phyloP scores from a whole-genome alignment of 352 stramenopile species.

The Blastocystis sp. region DNA sequence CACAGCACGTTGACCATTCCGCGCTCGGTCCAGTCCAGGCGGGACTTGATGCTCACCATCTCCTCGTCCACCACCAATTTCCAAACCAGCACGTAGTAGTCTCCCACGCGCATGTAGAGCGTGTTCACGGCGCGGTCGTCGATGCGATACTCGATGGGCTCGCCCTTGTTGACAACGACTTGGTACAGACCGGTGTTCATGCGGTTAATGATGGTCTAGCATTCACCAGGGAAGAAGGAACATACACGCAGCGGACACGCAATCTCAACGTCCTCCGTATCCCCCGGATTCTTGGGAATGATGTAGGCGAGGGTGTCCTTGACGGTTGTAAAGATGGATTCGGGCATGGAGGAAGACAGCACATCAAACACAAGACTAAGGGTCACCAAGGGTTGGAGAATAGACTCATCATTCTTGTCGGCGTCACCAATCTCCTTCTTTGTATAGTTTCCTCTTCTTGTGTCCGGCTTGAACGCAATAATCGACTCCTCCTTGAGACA shows the following conservation, averaged over 20 bases:
- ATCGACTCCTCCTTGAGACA: conserved; percentile 15
- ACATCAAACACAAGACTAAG: neutral
- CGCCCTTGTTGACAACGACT: conserved; percentile 17
- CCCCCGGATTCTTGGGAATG: neutral
- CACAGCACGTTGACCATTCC: neutral
- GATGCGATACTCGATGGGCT: neutral
- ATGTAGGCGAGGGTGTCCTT: neutral
- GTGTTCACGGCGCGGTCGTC: neutral
- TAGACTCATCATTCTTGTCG: neutral
- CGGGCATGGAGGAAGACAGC: conserved; percentile 17
- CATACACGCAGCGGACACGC: conserved; percentile 17
- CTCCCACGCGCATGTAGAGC: conserved; percentile 11
- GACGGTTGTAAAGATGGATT: conserved; percentile 8
- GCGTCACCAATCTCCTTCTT: neutral
- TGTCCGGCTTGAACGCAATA: conserved; percentile 52
- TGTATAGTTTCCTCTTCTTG: conserved; percentile 28
- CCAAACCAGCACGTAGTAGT: conserved; percentile 21
- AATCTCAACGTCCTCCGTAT: neutral
- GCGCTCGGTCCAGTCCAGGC: neutral
- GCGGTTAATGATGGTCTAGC: conserved; percentile 21
- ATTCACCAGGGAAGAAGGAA: neutral
- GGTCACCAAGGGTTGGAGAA: neutral
- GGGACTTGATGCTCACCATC: conserved; percentile 6
- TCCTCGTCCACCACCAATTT: conserved; percentile 23
- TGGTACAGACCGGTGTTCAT: conserved; percentile 48